phyloP scores from a whole-genome alignment of 2,329 filamentous ascomycete genomes.

The Penicillium sumatraense region DNA sequence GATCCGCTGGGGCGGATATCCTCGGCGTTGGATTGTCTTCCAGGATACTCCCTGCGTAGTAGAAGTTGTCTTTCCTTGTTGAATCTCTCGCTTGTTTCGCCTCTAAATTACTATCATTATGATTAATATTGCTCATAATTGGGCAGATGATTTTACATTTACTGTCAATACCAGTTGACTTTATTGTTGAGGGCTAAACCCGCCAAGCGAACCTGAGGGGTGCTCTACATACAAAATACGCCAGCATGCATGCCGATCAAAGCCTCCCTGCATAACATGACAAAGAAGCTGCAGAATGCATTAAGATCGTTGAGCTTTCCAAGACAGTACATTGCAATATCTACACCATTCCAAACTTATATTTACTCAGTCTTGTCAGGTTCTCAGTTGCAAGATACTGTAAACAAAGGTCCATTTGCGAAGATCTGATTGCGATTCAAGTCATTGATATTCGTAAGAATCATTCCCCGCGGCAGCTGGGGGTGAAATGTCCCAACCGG shows the following conservation, averaged over 20 bases:
- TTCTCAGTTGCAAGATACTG: too few relatives aligned
- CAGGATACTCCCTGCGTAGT: neutral
- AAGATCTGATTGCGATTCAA: neutral
- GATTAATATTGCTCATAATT: too few relatives aligned
- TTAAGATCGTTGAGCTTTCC: too few relatives aligned
- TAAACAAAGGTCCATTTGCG: neutral
- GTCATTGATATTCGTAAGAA: slow-evolving; percentile 7
- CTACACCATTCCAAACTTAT: too few relatives aligned
- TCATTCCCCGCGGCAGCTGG: neutral
- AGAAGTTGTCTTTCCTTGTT: too few relatives aligned
- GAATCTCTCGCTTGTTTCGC: neutral
- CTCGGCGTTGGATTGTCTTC: slow-evolving; percentile 11
- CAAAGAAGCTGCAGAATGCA: neutral
- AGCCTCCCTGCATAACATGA: neutral
- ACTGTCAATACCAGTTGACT: too few relatives aligned
- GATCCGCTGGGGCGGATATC: slow-evolving; percentile 23
- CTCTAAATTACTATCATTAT: too few relatives aligned
- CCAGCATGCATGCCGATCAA: neutral
- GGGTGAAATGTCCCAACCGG: neutral
- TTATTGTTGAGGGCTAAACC: neutral
- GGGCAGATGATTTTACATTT: too few relatives aligned
- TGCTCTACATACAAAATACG: neutral
- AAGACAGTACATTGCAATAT: too few relatives aligned
- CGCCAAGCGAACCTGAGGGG: slow-evolving; percentile 1
- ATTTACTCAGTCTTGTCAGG: too few relatives aligned